Evolutionary conservation across 192 early-diverging fungal genomes (phyloP), one percentile per base, ranked within the genome.

Genomic region (Rhizophagus prolifer): DNA sequence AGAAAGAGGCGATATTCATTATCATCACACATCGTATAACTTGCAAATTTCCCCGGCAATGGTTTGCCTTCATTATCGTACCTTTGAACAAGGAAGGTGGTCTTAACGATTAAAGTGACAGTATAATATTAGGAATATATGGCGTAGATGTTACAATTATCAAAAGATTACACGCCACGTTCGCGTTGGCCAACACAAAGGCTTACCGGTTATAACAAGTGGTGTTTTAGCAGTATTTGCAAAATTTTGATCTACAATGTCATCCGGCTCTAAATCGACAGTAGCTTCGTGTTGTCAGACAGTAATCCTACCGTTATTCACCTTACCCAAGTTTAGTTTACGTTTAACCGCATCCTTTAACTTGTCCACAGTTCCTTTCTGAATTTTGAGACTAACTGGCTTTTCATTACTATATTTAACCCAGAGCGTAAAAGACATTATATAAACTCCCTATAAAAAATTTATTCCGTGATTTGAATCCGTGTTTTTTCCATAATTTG

Each of bases 181-280:
- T 65, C 63, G 28, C 9, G 63, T n/a, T 65, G 25, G 6, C 63
- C 25, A 64, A 64, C n/a, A 23, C 62, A 64, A 64, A 64, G 62
- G 26, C 28, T 65, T 65, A 65, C 63, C 28, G 1, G 25, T 65
- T 3, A 9, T 65, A 54, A 54, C 19, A 64, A 65, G 1, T 65
- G 63, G 28, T 65, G 63, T 12, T 28, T 65, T 65, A 7, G 28
- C 23, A 25, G 63, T 65, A 25, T 65, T 65, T 25, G 28, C 34
- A 65, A 65, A 65, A 7, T 7, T 65, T 65, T 65, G 28, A 7
- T 65, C 63, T 25, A 65, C 63, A 65, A 65, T 65, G 0, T 19
- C 63, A 34, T 65, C 63, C 3, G 63, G 28, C 13, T 26, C 28
- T 2, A 65, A 65, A 26, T 65, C 16, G 16, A 54, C 47, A 54